A percentile compares a stretch with the other conserved stretches of the same genome.
These are phyloP conservation scores for Aspergillus panamensis DNA, from an alignment of 495 filamentous ascomycete species.

Conservation along the genomic window DNA sequence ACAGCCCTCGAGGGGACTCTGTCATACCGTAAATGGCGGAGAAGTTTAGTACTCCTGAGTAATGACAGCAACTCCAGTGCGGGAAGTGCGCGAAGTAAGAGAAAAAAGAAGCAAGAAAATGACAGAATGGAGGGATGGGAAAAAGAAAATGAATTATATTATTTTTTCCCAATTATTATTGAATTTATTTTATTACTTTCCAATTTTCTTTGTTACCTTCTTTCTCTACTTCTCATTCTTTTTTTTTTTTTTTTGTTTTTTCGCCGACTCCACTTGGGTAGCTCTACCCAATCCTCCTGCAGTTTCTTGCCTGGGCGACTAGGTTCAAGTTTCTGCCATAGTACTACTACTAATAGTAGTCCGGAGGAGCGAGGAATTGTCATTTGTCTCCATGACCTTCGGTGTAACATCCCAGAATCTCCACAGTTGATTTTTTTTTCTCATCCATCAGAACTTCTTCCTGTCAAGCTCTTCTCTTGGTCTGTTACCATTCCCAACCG, in stretches of 20 bases:
- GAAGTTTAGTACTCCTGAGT: not conserved
- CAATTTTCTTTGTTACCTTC: not conserved
- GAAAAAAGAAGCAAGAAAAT: conserved; percentile 8
- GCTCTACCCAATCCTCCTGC: conserved; percentile 8
- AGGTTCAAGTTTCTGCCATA: conserved; percentile 1
- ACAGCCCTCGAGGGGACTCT: conserved; percentile 2
- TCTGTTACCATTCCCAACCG: conserved; percentile 14
- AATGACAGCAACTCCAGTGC: not conserved
- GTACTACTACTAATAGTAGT: too few relatives aligned
- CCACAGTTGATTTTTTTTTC: not conserved
- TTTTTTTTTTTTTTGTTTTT: conserved; percentile 6
- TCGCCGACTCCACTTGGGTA: conserved; percentile 2
- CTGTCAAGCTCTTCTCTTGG: conserved; percentile 9
- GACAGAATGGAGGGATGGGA: not conserved
- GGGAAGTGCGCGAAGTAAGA: conserved; percentile 13
- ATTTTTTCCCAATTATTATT: conserved; percentile 4
- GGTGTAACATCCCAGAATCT: conserved; percentile 18
- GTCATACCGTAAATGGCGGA: conserved; percentile 9
- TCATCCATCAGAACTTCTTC: conserved; percentile 11
- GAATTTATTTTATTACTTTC: not conserved
- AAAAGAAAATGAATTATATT: conserved; percentile 14
- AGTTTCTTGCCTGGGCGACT: not conserved
- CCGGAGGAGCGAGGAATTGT: not conserved
- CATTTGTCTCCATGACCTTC: conserved; percentile 6
- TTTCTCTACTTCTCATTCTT: not conserved